Evolutionary conservation across 1,284 basidiomycete genomes (phyloP).

Genomic region (Rhodotorula sp.): DNA sequence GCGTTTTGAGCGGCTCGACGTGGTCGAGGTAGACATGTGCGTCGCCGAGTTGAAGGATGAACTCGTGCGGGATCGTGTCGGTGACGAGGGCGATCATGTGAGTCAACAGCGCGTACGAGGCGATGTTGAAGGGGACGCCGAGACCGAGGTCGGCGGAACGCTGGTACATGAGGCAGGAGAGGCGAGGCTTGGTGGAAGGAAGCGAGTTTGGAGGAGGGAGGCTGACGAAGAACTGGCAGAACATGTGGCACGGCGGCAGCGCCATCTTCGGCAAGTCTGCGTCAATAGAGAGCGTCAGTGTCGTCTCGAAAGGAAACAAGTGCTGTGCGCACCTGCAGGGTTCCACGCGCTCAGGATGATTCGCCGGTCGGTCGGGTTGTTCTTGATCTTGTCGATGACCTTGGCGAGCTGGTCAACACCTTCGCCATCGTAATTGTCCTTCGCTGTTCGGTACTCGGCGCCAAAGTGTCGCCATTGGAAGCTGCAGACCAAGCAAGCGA

Average conservation of each 20-base stretch:
- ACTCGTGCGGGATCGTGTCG: slow-evolving; percentile 77
- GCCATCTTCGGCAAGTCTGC: slow-evolving; percentile 91
- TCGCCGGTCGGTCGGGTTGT: slow-evolving; percentile 90
- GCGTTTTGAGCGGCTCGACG: slow-evolving; percentile 76
- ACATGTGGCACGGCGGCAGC: slow-evolving; percentile 95
- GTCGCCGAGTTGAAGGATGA: slow-evolving; percentile 91
- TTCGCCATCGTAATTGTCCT: slow-evolving; percentile 71
- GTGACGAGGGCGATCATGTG: slow-evolving; percentile 96
- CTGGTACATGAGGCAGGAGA: slow-evolving; percentile 97
- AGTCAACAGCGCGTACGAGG: slow-evolving; percentile 91
- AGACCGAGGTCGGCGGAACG: slow-evolving; percentile 95
- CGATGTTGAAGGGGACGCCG: slow-evolving; percentile 98
- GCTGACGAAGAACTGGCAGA: slow-evolving; percentile 98
- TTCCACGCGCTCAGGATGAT: slow-evolving; percentile 98
- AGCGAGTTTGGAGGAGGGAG: slow-evolving; percentile 65
- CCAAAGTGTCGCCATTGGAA: slow-evolving; percentile 99
- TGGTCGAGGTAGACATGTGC: slow-evolving; percentile 96
- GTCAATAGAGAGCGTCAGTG: background rate
- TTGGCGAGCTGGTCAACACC: slow-evolving; percentile 91
- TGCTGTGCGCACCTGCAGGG: slow-evolving; percentile 68
- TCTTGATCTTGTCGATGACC: slow-evolving; percentile 85
- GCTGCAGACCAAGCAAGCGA: background rate
- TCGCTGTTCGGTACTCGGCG: slow-evolving; percentile 69
- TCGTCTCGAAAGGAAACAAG: too few relatives aligned
- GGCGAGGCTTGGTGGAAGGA: slow-evolving; percentile 43